Base-by-base conservation (phyloP, 306 rosid genomes). In the Acmispon strigosus region DNA sequence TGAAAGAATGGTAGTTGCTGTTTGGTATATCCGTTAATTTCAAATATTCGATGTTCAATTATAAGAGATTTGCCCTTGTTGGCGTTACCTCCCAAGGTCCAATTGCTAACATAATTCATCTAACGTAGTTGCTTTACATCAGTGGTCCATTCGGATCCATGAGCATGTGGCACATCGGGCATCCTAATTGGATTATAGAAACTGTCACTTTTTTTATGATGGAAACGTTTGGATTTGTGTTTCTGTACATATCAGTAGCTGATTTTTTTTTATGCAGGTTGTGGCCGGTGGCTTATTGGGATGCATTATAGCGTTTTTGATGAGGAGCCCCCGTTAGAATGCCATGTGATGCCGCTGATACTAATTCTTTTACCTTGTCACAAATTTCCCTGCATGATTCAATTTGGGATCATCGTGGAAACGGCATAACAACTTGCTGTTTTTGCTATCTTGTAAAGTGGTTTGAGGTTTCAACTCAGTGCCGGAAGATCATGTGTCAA, bases 281-380 rank as follows among this genome's bases (percentile, higher is more conserved):
- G 54, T 57, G 75, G 90, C 90, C 5, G 97, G 97, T 66, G 87
- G 90, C 45, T n/a, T 91, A 53, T 43, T 87, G 83, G 97, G 97
- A 65, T 85, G 88, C 78, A 6, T 87, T 56, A 68, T 91, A 62
- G 92, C 93, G 7, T 79, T 66, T 71, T 68, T 91, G 20, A 77
- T 76, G 81, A 73, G 79, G 57, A 77, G 22, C 51, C 29, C 87
- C 61, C 22, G 54, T 42, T 79, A 78, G 65, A 45, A 50, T 74
- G 62, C 51, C 58, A 19, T 39, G 47, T 44, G 17, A 43, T 74
- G 66, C 11, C 19, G 56, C 47, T 54, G 6, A 57, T 78, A 51
- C 22, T 15, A 9, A 73, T 58, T 12, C 37, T 77, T 42, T 62
- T 39, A 69, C 29, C 45, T 24, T 39, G 44, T 73, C 42, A 12